Base-by-base conservation (phyloP, 306 rosid genomes). In the Notholithocarpus densiflorus region DNA sequence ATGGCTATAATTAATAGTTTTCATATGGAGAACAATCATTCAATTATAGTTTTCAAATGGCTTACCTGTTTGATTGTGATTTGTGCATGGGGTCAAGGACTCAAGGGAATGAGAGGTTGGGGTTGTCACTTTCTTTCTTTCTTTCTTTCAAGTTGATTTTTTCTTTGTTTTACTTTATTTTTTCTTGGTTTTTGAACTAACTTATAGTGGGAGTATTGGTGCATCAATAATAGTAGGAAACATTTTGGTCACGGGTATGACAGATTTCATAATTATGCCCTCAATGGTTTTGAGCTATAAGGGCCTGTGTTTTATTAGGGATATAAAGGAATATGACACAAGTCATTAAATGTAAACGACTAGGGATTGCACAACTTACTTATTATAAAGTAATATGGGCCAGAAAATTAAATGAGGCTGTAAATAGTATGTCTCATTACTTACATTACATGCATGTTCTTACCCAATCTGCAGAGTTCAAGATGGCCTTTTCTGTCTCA, bases 321-420 rank as follows among this genome's bases (percentile, higher is more conserved):
- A 32, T 64, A 73, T 52, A 34, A 64, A 52, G 17, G 80, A 84
- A 68, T 73, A 80, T 34, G 80, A 80, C 71, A 68, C 3, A 48
- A 10, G 71, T 54, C 45, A 74, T 77, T 82, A 64, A 73, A 54
- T 72, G 75, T 66, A 18, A 73, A 43, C 53, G 73, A 75, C 84
- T 59, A 56, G 23, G 60, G 14, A 55, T 34, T 82, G 71, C 62
- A 20, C 32, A 15, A 1, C 4, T 2, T 23, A 71, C 45, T 40
- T 40, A 12, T 48, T 48, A 12, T 12, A 3, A 48, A 48, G 53
- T 13, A 48, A 48, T 48, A 12, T 48, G 17, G 17, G 17, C 53
- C 53, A 48, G 5, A 48, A 48, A 48, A 48, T 10, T 12, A 13
- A 12, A 48, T 48, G 53, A 48, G 17, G 53, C 4, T 48, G 53